Evolutionary conservation across 371 early-diverging fungal species (phyloP).

Genomic region (Mucor indicus): DNA sequence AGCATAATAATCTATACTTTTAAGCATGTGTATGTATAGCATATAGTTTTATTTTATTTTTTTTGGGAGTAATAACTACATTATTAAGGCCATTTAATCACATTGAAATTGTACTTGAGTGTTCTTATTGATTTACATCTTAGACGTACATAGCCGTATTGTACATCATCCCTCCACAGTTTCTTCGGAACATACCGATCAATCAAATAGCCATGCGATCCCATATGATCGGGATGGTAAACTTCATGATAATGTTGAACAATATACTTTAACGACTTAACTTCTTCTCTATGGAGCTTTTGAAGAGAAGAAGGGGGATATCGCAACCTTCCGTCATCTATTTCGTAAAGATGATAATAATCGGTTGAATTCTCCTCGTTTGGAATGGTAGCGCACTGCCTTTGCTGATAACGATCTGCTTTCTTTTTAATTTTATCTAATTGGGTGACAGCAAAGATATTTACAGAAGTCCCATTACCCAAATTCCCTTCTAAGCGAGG

Average conservation of each 20-base stretch:
- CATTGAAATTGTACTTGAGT: constrained; percentile 5
- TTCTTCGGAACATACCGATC: constrained; percentile 8
- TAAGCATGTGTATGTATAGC: too few species aligned
- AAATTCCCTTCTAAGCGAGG: constrained; percentile 8
- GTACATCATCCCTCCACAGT: constrained; percentile 6
- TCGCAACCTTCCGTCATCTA: neutral
- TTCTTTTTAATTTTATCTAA: neutral
- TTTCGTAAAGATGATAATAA: constrained; percentile 18
- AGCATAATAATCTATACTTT: too few species aligned
- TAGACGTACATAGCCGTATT: constrained; percentile 1
- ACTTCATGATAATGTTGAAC: neutral
- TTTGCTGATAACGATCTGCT: neutral
- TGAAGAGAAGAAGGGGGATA: constrained; percentile 8
- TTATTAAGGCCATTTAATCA: neutral
- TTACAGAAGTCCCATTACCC: neutral
- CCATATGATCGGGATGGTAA: neutral
- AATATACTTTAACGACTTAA: neutral
- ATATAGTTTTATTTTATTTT: too few species aligned
- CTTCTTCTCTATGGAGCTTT: constrained; percentile 1
- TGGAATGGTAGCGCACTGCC: neutral
- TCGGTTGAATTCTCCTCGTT: neutral
- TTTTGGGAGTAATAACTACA: too few species aligned
- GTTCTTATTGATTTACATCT: constrained; percentile 3
- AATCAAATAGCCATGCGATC: neutral
- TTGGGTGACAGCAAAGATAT: constrained; percentile 5